Conservation (phyloP, 1,139 yeast species). For the Pichiaceae sp. region DNA sequence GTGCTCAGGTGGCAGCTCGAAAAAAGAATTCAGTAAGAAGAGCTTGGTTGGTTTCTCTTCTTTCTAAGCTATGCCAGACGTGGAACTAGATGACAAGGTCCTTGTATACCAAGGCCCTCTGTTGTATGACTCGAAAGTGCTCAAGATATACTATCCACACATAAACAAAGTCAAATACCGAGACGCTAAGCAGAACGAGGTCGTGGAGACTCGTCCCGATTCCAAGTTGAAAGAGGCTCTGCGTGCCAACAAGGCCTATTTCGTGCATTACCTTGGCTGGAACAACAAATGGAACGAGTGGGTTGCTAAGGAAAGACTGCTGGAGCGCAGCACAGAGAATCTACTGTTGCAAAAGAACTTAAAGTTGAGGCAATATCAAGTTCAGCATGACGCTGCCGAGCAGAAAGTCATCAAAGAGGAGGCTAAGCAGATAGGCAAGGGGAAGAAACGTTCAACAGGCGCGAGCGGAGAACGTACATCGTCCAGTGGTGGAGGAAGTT, state of each 20-base stretch:
- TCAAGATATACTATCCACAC: constrained; percentile 54
- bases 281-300: constrained; percentile 95
- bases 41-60: no score
- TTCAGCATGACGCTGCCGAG: background rate
- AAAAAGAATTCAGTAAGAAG: no score
- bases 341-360: constrained; percentile 55
- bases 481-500: background rate
- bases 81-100: constrained; percentile 15
- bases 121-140: constrained; percentile 79
- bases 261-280: constrained; percentile 93
- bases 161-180: constrained; percentile 30
- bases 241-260: constrained; percentile 39
- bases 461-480: background rate
- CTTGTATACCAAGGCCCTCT: constrained; percentile 89
- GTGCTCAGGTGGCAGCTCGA: no score
- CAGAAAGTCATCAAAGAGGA: background rate
- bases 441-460: background rate
- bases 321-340: constrained; percentile 65
- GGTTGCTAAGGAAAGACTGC: constrained; percentile 66
- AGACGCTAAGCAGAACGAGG: constrained; percentile 24
- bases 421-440: background rate
- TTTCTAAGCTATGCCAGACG: background rate
- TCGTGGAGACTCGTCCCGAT: constrained; percentile 13
- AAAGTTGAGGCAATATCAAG: constrained; percentile 22
- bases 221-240: constrained; percentile 40